Conservation (phyloP, 2,329 filamentous ascomycete genomes). For the Penicillium sp. region DNA sequence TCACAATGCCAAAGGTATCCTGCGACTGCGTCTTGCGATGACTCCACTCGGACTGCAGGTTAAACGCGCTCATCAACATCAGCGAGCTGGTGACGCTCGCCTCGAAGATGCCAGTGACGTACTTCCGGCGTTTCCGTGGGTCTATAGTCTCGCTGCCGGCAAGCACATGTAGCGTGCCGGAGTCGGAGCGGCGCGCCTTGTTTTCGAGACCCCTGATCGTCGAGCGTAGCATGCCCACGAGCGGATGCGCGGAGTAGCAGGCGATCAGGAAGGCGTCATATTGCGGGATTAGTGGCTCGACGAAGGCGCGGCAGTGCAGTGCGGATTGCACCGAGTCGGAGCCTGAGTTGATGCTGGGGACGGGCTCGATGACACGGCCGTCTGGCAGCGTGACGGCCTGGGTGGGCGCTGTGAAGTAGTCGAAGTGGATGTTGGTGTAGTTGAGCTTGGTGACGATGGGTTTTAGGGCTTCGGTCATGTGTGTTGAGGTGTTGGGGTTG, state of each 20-base stretch:
- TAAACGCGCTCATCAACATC: slow-evolving; percentile 47
- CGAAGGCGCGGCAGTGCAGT: slow-evolving; percentile 56
- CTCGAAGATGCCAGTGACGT: slow-evolving; percentile 82
- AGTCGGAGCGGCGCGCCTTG: slow-evolving; percentile 1
- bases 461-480: slow-evolving; percentile 41
- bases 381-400: slow-evolving; percentile 27
- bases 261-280: slow-evolving; percentile 78
- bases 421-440: slow-evolving; percentile 33
- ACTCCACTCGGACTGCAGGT: slow-evolving; percentile 20
- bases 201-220: slow-evolving; percentile 27
- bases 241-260: slow-evolving; percentile 80
- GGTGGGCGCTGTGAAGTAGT: slow-evolving; percentile 38
- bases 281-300: slow-evolving; percentile 39
- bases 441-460: slow-evolving; percentile 37
- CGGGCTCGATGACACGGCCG: slow-evolving; percentile 43
- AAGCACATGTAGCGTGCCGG: neutral
- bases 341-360: slow-evolving; percentile 74
- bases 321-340: slow-evolving; percentile 63
- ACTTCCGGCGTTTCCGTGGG: slow-evolving; percentile 35
- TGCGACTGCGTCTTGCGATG: slow-evolving; percentile 36
- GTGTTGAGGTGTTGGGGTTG: slow-evolving; percentile 44
- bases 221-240: slow-evolving; percentile 61
- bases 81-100: slow-evolving; percentile 67
- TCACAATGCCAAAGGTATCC: slow-evolving; percentile 75
- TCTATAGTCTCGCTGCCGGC: neutral